Percentiles rank a stretch among this genome's conserved stretches.
These are phyloP conservation scores for Chenopodium album DNA, from an alignment of 148 eudicot genomes.

Conservation along the genomic window DNA sequence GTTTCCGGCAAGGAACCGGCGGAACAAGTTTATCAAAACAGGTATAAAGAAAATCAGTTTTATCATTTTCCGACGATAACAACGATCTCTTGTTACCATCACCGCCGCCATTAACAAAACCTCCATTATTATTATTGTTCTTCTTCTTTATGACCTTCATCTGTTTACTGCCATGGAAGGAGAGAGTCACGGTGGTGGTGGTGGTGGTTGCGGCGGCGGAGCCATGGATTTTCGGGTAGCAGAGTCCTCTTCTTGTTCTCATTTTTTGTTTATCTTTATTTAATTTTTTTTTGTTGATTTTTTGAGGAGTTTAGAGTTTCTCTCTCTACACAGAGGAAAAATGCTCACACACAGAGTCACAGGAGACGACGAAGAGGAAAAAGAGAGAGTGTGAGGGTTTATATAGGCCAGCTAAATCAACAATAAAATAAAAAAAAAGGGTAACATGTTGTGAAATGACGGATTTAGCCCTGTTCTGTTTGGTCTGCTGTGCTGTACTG, in stretches of 20 bases:
- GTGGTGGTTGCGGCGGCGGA: neutral
- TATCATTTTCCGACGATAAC: neutral
- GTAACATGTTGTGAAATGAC: neutral
- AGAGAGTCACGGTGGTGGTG: constrained; percentile 2
- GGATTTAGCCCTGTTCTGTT: neutral
- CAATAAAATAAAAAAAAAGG: too few species aligned
- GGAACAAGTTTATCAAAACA: neutral
- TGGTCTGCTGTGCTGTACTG: neutral
- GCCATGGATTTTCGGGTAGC: constrained; percentile 29
- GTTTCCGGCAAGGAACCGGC: constrained; percentile 18
- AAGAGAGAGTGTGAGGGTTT: neutral
- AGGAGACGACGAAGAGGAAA: constrained; percentile 13
- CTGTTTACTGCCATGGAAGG: neutral
- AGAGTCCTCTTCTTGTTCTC: constrained; percentile 61
- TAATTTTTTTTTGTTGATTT: neutral
- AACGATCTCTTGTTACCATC: neutral
- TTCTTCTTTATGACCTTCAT: too few species aligned
- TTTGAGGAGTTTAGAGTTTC: neutral
- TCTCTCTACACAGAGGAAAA: neutral
- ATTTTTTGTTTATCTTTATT: constrained; percentile 15
- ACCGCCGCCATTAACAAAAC: neutral
- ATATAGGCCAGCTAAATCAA: neutral
- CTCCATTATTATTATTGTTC: neutral
- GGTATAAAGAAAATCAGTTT: too few species aligned
- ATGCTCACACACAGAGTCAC: neutral